Conservation (phyloP, 2,329 filamentous ascomycete genomes). For the Fusarium brevicatenulatum region DNA sequence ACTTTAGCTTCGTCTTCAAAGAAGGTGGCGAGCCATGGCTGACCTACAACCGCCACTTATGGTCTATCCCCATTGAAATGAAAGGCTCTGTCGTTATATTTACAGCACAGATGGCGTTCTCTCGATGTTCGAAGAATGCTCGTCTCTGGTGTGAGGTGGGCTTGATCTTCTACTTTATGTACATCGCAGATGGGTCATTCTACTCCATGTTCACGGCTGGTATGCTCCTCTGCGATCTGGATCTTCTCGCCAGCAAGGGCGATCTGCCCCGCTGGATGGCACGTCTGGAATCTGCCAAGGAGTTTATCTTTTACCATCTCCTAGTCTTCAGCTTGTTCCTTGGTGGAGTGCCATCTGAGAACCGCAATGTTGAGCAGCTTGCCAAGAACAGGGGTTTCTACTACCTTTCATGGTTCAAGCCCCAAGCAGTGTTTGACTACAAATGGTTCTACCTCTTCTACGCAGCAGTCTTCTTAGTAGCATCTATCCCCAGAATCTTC, state of each 20-base stretch:
- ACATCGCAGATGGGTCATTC: conserved; percentile 72
- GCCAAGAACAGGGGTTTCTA: conserved; percentile 68
- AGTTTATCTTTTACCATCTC: conserved; percentile 61
- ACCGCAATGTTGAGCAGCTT: conserved; percentile 59
- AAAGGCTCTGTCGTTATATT: conserved; percentile 72
- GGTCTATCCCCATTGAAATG: conserved; percentile 73
- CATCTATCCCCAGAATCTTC: conserved; percentile 65
- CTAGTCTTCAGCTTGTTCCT: conserved; percentile 65
- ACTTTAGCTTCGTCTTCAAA: conserved; percentile 74
- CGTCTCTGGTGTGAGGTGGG: conserved; percentile 64
- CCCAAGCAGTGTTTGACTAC: conserved; percentile 71
- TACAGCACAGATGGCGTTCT: conserved; percentile 65
- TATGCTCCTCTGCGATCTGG: conserved; percentile 71
- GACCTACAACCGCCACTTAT: conserved; percentile 65
- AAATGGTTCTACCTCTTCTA: conserved; percentile 77
- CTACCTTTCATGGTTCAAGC: conserved; percentile 68
- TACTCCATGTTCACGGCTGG: conserved; percentile 69
- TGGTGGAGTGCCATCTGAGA: conserved; percentile 68
- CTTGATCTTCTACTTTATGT: conserved; percentile 73
- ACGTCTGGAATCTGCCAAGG: conserved; percentile 59
- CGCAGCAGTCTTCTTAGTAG: conserved; percentile 66
- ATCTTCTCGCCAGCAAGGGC: conserved; percentile 61
- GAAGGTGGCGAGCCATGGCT: conserved; percentile 65
- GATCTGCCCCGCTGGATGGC: conserved; percentile 62
- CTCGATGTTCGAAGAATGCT: conserved; percentile 62